Base-by-base conservation (phyloP, 148 eudicot species). In the Dianthus caryophyllus region DNA sequence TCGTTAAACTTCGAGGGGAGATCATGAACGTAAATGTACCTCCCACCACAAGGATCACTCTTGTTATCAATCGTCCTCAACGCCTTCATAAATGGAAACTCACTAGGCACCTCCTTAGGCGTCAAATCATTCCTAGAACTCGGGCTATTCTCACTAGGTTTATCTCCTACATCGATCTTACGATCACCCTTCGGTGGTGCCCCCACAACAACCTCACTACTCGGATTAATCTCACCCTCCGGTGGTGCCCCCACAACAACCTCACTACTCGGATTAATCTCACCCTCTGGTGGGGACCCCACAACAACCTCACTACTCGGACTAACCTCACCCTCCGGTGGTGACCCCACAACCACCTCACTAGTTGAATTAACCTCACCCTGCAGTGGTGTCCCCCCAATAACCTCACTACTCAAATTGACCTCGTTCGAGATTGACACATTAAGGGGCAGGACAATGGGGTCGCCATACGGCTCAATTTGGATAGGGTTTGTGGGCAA, bases 31-130 rank as follows among this genome's bases (percentile, higher is more conserved):
- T 90, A 94, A 16, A 94, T 81, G 73, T 94, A 94, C 77, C 86
- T 90, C 78, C 99, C 99, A 55, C 96, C 93, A 78, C 99, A 94
- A 9, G 97, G 97, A 73, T 93, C 96, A 27, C 90, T 86, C 76
- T 82, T 84, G 65, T 94, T 82, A 14, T 94, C 96, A n/a, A 49
- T 68, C 9, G 90, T 86, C 71, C 82, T 86, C 76, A 90, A 78
- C 0, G 98, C 96, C 75, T 74, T 86, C 86, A 78, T 78, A 68
- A 90, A 90, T 3, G 77, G 77, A 63, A 82, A 87, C 56, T 79
- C 67, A 64, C 69, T 36, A 43, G 77, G 48, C 69, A 48, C 75
- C 61, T 43, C 79, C 30, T 60, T 68, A 50, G 31, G 20, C 24
- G 7, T 22, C 27, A 21, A 27, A 64, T 59, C 54, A 39, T 64